Conservation (phyloP, 2,329 filamentous ascomycete species). For the Xylaria polymorpha region DNA sequence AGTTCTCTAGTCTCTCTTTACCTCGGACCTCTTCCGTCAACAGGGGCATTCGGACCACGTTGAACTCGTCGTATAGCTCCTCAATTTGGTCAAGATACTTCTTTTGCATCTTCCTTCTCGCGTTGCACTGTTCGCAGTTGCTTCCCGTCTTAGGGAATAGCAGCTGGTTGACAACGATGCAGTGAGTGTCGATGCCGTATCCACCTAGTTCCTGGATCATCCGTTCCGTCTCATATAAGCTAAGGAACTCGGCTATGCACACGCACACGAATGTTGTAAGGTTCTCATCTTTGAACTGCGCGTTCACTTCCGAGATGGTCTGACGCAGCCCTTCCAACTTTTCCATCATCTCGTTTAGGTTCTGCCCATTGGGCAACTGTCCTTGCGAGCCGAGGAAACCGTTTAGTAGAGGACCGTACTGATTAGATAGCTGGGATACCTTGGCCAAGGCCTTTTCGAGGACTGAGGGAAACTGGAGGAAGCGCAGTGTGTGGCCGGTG, state of each 20-base stretch:
- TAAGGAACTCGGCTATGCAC: conserved; percentile 97
- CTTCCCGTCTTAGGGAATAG: conserved; percentile 89
- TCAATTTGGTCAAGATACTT: conserved; percentile 99
- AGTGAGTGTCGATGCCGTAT: conserved; percentile 95
- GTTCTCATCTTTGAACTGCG: conserved; percentile 96
- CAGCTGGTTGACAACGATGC: conserved; percentile 98
- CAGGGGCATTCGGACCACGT: conserved; percentile 98
- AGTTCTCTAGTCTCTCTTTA: conserved; percentile 92
- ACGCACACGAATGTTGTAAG: conserved; percentile 98
- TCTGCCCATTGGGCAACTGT: conserved; percentile 88
- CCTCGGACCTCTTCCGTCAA: conserved; percentile 95
- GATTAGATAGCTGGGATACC: conserved; percentile 89
- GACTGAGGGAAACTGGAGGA: conserved; percentile 97
- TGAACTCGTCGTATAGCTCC: conserved; percentile 98
- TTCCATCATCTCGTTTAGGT: conserved; percentile 88
- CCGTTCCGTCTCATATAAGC: conserved; percentile 96
- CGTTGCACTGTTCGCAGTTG: conserved; percentile 94
- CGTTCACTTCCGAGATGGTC: conserved; percentile 95
- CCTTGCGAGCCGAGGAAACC: conserved; percentile 85
- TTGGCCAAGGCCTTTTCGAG: conserved; percentile 99
- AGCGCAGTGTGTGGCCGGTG: conserved; percentile 96
- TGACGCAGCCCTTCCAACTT: conserved; percentile 94
- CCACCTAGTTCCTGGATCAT: conserved; percentile 98
- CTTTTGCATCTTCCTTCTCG: conserved; percentile 96
- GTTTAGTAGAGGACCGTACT: conserved; percentile 96